Evolutionary conservation across 805 yeast species (phyloP).

Genomic region (Scheffersomyces stipitis): DNA sequence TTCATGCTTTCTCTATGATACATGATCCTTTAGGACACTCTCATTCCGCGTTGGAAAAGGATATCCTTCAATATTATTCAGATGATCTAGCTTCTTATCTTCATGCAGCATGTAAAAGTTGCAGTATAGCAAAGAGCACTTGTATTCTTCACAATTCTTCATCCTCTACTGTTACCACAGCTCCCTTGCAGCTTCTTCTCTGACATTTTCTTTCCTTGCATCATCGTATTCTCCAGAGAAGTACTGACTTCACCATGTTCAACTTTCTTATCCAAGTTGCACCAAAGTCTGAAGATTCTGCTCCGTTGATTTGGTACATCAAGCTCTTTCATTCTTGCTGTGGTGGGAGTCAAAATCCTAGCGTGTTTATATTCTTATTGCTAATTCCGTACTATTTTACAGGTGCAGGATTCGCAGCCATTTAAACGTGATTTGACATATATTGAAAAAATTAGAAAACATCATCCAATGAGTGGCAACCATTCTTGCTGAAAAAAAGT

Average conservation of each 20-base stretch:
- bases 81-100: too few relatives aligned
- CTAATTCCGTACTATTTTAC: too few relatives aligned
- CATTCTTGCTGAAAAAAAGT: too few relatives aligned
- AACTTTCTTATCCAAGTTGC: neutral
- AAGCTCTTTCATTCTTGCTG: neutral
- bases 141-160: neutral
- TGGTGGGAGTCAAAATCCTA: too few relatives aligned
- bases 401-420: too few relatives aligned
- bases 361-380: too few relatives aligned
- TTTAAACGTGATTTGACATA: too few relatives aligned
- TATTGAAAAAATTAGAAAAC: too few relatives aligned
- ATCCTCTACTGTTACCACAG: neutral
- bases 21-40: neutral
- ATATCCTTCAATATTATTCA: too few relatives aligned
- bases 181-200: neutral
- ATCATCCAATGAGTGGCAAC: too few relatives aligned
- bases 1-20: neutral
- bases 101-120: neutral
- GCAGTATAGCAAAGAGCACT: neutral
- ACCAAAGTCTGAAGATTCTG: neutral
- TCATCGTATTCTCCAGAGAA: neutral
- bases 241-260: neutral
- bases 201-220: neutral
- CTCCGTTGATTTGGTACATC: neutral
- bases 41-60: neutral